Evolutionary conservation across 305 asterid genomes (phyloP).

Genomic region (Rubia balearica): DNA sequence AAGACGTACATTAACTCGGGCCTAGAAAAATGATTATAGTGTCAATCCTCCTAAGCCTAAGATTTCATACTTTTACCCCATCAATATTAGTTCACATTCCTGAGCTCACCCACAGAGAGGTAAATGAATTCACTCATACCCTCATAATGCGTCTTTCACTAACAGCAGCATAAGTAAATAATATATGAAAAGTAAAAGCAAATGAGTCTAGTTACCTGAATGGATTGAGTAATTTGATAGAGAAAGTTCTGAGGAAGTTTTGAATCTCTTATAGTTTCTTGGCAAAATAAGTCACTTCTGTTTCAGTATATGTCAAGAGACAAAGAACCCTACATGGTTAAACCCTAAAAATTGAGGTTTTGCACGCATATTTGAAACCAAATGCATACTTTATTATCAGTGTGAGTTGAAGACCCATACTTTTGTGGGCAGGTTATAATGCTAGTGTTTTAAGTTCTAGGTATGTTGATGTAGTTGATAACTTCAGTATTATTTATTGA

Average conservation of each 20-base stretch:
- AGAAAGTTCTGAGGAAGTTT: constrained; percentile 85
- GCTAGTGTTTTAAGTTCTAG: no score
- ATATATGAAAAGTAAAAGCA: background rate
- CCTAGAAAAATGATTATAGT: background rate
- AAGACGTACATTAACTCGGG: background rate
- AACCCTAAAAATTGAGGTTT: no score
- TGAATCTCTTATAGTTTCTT: constrained; percentile 82
- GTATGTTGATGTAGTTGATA: no score
- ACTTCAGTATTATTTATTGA: no score
- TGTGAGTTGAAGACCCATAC: no score
- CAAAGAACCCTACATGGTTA: background rate
- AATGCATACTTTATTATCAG: no score
- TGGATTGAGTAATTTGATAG: constrained; percentile 86
- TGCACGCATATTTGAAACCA: no score
- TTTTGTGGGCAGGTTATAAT: background rate
- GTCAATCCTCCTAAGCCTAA: background rate
- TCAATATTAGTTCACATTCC: background rate
- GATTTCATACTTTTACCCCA: background rate
- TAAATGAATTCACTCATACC: background rate
- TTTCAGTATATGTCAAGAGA: constrained; percentile 61
- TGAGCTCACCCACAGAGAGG: background rate
- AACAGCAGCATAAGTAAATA: background rate
- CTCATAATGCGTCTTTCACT: background rate
- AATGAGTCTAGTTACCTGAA: constrained; percentile 45
- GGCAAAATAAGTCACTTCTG: constrained; percentile 80